These are phyloP conservation scores for Epichloe sp. DNA, from an alignment of 2,329 filamentous ascomycete genomes.

Conservation along the genomic window DNA sequence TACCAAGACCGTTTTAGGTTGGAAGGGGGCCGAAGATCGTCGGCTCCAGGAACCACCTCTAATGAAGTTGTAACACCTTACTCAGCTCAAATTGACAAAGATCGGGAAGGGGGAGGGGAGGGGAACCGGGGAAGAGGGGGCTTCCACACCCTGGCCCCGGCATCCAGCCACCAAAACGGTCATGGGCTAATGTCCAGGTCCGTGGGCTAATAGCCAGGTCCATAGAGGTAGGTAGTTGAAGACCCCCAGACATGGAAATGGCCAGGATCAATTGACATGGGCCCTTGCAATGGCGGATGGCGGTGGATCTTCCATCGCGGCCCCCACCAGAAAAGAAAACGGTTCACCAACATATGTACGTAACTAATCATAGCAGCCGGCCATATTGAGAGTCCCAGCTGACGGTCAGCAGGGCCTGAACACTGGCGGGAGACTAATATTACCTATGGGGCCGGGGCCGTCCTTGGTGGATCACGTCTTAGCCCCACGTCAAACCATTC, in stretches of 20 bases:
- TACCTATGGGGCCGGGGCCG: background rate
- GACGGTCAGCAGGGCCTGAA: background rate
- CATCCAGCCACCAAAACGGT: background rate
- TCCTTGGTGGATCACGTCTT: background rate
- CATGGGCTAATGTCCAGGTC: background rate
- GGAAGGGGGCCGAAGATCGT: slow-evolving; percentile 1
- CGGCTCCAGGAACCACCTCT: background rate
- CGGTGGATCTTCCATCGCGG: background rate
- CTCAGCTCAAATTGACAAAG: too few species aligned
- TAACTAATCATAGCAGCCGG: slow-evolving; percentile 2
- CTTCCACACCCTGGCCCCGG: background rate
- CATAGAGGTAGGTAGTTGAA: too few species aligned
- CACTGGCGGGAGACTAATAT: background rate
- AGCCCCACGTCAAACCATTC: background rate
- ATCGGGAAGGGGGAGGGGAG: too few species aligned
- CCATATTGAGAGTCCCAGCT: background rate
- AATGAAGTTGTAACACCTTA: background rate
- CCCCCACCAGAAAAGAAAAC: background rate
- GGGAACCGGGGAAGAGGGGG: too few species aligned
- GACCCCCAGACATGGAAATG: too few species aligned
- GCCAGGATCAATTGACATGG: background rate
- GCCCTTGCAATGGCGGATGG: background rate
- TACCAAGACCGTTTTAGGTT: background rate
- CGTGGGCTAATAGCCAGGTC: too few species aligned
- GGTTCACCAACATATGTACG: background rate